These are phyloP conservation scores for Brassica hybrid DNA, from an alignment of 441 rosid species.

Conservation along the genomic window DNA sequence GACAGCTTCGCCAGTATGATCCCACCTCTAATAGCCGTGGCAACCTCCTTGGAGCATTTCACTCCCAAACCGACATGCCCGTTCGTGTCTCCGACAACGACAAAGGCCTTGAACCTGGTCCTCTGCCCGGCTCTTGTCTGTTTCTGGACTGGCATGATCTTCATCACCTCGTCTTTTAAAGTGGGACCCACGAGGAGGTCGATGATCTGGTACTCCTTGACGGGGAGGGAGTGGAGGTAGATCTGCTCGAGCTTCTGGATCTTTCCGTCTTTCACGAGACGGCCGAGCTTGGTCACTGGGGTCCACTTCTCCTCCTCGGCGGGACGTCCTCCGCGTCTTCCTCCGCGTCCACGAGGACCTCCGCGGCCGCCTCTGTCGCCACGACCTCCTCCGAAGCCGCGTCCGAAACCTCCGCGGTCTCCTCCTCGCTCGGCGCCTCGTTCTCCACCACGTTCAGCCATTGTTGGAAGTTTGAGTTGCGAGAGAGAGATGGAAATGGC, in stretches of 20 bases:
- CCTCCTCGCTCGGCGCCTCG: background rate
- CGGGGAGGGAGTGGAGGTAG: background rate
- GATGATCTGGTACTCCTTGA: constrained; percentile 4
- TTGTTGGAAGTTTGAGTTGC: background rate
- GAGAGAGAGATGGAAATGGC: background rate
- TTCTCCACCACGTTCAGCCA: background rate
- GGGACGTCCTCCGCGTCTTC: background rate
- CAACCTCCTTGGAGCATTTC: constrained; percentile 85
- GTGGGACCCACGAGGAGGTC: background rate
- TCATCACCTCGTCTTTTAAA: background rate
- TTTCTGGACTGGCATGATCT: background rate
- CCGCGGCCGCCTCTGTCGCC: background rate
- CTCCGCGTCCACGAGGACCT: background rate
- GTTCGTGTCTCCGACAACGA: background rate
- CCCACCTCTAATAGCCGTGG: constrained; percentile 85
- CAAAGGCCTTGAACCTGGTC: constrained; percentile 9
- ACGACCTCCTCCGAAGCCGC: background rate
- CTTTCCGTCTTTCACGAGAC: background rate
- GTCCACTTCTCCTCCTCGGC: background rate
- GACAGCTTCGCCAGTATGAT: constrained; percentile 65
- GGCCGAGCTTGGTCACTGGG: background rate
- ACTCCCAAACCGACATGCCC: constrained; percentile 47
- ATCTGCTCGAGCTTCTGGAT: constrained; percentile 4
- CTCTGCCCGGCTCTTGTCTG: background rate
- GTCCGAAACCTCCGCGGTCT: background rate